A percentile compares a stretch with the other conserved stretches of the same genome.
phyloP scores from a whole-genome alignment of 2,329 filamentous ascomycete genomes.

The Aureobasidium musti region DNA sequence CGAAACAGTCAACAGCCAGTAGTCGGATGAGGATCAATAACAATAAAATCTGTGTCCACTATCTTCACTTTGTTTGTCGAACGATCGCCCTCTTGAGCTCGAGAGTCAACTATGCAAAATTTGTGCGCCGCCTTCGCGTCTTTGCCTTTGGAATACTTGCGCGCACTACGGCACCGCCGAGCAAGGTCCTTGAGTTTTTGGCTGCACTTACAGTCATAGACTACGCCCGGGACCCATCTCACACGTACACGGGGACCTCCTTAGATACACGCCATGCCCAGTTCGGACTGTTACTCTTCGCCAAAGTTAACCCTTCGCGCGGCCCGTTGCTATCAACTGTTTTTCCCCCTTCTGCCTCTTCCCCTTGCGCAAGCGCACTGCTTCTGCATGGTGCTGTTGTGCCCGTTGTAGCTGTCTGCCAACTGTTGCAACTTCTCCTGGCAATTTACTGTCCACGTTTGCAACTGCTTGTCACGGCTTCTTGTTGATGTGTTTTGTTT shows the following conservation, averaged over 20 bases:
- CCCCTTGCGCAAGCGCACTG: slow-evolving; percentile 27
- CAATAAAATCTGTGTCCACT: slow-evolving; percentile 26
- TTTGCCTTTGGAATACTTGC: slow-evolving; percentile 9
- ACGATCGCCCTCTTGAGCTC: background rate
- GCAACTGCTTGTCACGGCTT: background rate
- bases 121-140: slow-evolving; percentile 17
- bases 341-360: slow-evolving; percentile 18
- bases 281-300: slow-evolving; percentile 13
- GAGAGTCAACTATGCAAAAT: slow-evolving; percentile 8
- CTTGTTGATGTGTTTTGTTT: slow-evolving; percentile 28
- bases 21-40: slow-evolving; percentile 23
- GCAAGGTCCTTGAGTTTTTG: slow-evolving; percentile 15
- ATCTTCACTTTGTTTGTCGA: background rate
- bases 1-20: slow-evolving; percentile 29
- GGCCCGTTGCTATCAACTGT: slow-evolving; percentile 19
- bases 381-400: slow-evolving; percentile 15
- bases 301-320: slow-evolving; percentile 28
- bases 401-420: slow-evolving; percentile 27
- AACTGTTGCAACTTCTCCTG: slow-evolving; percentile 23
- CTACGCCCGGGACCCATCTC: slow-evolving; percentile 7
- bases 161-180: slow-evolving; percentile 20
- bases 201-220: slow-evolving; percentile 22
- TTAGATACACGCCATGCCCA: slow-evolving; percentile 5
- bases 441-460: slow-evolving; percentile 22
- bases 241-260: slow-evolving; percentile 4